These are phyloP conservation scores for Calonectria henricotiae DNA, from an alignment of 2,329 filamentous ascomycete genomes.

Conservation along the genomic window DNA sequence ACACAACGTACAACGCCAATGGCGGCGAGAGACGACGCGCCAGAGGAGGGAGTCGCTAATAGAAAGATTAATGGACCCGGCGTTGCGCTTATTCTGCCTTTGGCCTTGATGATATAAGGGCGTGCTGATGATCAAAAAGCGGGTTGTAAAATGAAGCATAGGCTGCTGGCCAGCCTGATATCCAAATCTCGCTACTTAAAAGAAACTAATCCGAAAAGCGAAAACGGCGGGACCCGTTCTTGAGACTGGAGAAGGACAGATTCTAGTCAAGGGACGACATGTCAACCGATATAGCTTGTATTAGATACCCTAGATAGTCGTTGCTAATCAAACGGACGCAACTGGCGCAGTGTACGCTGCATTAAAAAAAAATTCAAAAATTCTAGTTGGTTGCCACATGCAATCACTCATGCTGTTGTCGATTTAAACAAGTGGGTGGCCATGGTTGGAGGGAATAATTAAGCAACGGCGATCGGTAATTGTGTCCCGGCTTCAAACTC, in stretches of 20 bases:
- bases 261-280: not conserved
- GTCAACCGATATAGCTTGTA: not conserved
- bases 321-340: not conserved
- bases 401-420: not conserved
- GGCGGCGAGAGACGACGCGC: not conserved
- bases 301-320: constrained; percentile 5
- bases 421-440: not conserved
- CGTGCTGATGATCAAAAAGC: not conserved
- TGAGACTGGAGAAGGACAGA: not conserved
- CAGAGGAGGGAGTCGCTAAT: not conserved
- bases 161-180: not conserved
- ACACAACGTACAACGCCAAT: constrained; percentile 19
- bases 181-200: not conserved
- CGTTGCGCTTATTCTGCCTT: constrained; percentile 10
- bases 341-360: not conserved
- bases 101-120: constrained; percentile 16
- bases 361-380: not conserved
- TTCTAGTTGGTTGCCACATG: not conserved
- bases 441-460: constrained; percentile 2
- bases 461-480: constrained; percentile 11
- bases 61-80: not conserved
- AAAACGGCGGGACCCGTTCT: not conserved
- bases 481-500: constrained; percentile 1
- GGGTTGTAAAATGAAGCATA: not conserved
- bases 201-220: not conserved